These are phyloP conservation scores for Cryptosporidium ryanae DNA, from an alignment of 169 alveolate genomes.

Conservation along the genomic window DNA sequence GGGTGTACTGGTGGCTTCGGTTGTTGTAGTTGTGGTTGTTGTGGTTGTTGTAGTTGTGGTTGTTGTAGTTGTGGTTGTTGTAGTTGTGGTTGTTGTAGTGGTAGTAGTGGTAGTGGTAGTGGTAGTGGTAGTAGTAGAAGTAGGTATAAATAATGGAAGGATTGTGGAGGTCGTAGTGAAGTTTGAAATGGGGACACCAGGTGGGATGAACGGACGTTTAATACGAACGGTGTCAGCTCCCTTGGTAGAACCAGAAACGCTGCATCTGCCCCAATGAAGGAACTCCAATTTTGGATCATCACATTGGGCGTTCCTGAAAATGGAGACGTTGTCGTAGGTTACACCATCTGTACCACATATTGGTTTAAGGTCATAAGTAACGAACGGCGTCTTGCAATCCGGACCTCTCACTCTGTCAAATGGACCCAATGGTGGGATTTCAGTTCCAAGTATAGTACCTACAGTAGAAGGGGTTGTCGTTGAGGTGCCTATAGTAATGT, in stretches of 20 bases:
- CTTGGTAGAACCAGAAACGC: too few relatives aligned
- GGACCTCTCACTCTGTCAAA: conserved; percentile 68
- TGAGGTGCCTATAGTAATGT: background rate
- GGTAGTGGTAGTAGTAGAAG: conserved; percentile 30
- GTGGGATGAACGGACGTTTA: too few relatives aligned
- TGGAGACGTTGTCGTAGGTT: conserved; percentile 27
- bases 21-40: conserved; percentile 28
- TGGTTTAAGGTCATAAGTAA: conserved; percentile 31
- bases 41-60: conserved; percentile 22
- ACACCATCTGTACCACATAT: conserved; percentile 52
- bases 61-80: background rate
- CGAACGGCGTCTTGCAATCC: conserved; percentile 39
- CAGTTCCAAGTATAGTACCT: background rate
- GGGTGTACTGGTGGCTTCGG: conserved; percentile 10
- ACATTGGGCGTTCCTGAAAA: conserved; percentile 62
- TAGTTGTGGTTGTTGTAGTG: background rate
- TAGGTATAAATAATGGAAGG: background rate
- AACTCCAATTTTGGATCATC: conserved; percentile 13
- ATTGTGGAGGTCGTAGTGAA: too few relatives aligned
- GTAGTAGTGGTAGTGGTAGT: conserved; percentile 9
- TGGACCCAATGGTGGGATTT: conserved; percentile 36
- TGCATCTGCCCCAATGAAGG: conserved; percentile 19
- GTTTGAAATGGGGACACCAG: too few relatives aligned
- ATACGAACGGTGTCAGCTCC: too few relatives aligned
- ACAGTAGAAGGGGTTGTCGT: conserved; percentile 6